Percentiles rank a stretch among this genome's conserved stretches.
These are phyloP conservation scores for Nemania serpens DNA, from an alignment of 2,329 filamentous ascomycete genomes.

Conservation along the genomic window DNA sequence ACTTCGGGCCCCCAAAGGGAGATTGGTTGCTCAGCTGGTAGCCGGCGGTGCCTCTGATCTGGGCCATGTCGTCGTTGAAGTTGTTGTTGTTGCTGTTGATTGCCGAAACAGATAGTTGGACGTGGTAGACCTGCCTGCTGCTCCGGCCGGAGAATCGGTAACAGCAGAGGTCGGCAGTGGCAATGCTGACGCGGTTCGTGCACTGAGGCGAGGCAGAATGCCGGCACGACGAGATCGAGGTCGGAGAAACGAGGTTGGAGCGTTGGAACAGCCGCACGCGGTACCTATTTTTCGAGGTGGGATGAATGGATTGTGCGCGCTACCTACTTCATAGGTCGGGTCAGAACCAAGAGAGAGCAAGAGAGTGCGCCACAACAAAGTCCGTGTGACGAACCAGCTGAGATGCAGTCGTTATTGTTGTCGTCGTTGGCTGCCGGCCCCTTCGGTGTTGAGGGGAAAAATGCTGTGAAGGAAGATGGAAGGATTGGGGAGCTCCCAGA, in stretches of 20 bases:
- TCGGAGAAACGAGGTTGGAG: neutral
- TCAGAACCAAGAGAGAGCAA: too few relatives aligned
- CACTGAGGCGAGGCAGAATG: neutral
- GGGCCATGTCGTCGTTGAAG: constrained; percentile 43
- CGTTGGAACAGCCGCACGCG: neutral
- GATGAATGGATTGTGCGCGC: neutral
- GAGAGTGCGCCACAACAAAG: too few relatives aligned
- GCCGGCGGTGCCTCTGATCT: constrained; percentile 70
- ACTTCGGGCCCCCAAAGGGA: constrained; percentile 68
- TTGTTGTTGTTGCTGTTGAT: neutral
- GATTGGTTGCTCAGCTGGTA: constrained; percentile 81
- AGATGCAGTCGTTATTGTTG: too few relatives aligned
- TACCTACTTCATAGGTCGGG: too few relatives aligned
- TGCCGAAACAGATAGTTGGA: constrained; percentile 11
- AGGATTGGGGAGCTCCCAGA: constrained; percentile 1
- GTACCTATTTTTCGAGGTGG: neutral
- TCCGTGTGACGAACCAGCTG: too few relatives aligned
- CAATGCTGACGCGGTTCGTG: neutral
- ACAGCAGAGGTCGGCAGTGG: neutral
- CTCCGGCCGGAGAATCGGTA: constrained; percentile 19
- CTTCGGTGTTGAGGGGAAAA: too few relatives aligned
- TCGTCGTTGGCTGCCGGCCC: too few relatives aligned
- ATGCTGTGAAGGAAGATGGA: neutral
- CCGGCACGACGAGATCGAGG: constrained; percentile 14
- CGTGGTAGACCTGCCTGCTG: constrained; percentile 31